Base-by-base conservation (phyloP, 2,329 filamentous ascomycete species). In the Botryotinia globosa region DNA sequence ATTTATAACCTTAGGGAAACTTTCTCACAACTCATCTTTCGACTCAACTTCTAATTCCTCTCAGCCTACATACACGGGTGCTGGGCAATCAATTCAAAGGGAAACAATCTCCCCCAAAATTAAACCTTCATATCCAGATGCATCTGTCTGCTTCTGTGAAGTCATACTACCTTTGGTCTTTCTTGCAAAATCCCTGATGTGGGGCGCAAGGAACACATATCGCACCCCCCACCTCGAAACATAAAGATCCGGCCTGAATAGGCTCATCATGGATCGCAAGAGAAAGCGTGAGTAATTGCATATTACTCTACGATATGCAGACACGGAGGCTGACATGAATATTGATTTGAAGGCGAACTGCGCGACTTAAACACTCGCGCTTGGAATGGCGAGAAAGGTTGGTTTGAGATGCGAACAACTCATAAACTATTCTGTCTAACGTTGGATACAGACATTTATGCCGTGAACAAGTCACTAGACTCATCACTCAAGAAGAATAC, bases 401-500 rank as follows among this genome's bases (percentile, higher is more conserved):
- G 76, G 81, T 77, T 67, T n/a, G 45, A 56, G 58, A 61, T 72
- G 62, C 70, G 51, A 63, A 59, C 39, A 48, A 22, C 63, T 51
- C 32, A 51, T 14, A 20, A n/a, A 59, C 14, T 18, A n/a, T 45
- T 64, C 67, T 39, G 70, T 72, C 75, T 78, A 62, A 80, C 72
- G 58, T 18, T 37, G 32, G 37, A 29, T 67, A 32, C 45, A 78
- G 77, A 72, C 71, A 74, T 81, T 56, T 81, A 77, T 78, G 77
- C 75, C 71, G 90, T 96, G 77, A 90, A 89, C 82, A 88, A 88
- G 80, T 92, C 92, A 44, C 91, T 98, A 80, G 95, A 98, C 83
- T 97, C 95, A 69, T 96, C 94, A 69, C 87, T 98, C 82, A 98
- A 97, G 85, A 98, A 98, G 86, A 98, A 98, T 80, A 98, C 95